Evolutionary conservation across 345 rosid species (phyloP).

Genomic region (Salix viminalis): DNA sequence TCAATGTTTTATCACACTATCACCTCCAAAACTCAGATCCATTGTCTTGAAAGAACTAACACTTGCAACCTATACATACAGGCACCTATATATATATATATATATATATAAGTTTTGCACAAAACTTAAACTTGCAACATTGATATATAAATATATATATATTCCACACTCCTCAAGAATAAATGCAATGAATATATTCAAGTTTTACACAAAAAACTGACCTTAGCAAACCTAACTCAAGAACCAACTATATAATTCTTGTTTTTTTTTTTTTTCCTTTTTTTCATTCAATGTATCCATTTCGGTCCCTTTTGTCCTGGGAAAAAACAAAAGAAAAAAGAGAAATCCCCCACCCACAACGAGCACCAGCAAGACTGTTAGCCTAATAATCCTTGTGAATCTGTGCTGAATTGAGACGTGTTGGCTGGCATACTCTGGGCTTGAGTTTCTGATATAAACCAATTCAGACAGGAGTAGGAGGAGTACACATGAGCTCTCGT

Average conservation of each 20-base stretch:
- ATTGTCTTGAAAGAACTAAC: constrained; percentile 4
- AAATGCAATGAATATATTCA: constrained; percentile 54
- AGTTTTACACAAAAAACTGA: constrained; percentile 33
- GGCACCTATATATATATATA: constrained; percentile 7
- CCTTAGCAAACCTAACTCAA: constrained; percentile 41
- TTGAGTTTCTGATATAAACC: constrained; percentile 21
- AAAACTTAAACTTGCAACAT: too few species aligned
- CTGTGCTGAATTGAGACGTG: constrained; percentile 34
- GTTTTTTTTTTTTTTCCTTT: constrained; percentile 13
- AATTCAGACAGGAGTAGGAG: constrained; percentile 1
- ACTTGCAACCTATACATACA: constrained; percentile 8
- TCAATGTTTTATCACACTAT: not conserved
- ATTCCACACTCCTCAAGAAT: constrained; percentile 41
- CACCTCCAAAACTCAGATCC: constrained; percentile 33
- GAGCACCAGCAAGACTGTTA: constrained; percentile 52
- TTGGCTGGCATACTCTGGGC: constrained; percentile 28
- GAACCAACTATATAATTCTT: constrained; percentile 31
- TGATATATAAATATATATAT: constrained; percentile 1
- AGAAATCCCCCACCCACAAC: constrained; percentile 28
- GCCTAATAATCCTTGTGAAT: constrained; percentile 33
- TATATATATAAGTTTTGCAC: not conserved
- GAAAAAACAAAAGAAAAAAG: constrained; percentile 17
- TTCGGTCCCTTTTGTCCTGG: constrained; percentile 14
- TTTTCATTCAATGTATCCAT: constrained; percentile 10
- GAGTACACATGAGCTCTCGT: constrained; percentile 25